phyloP scores from a whole-genome alignment of 805 yeast species.

The Torulaspora quercuum region DNA sequence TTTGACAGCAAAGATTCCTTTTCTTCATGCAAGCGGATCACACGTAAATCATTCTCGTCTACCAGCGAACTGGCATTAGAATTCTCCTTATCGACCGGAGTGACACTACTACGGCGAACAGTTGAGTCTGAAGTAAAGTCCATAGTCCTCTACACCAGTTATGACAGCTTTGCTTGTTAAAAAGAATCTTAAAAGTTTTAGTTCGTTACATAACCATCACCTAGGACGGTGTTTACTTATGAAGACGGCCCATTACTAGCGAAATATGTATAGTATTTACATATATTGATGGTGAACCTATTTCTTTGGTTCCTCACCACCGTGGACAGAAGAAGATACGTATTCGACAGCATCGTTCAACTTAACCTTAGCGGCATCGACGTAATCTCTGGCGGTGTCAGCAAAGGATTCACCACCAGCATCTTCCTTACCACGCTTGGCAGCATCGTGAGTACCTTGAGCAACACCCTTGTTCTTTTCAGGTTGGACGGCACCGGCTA shows the following conservation, averaged over 20 bases:
- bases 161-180: no score
- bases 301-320: conserved; percentile 42
- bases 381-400: conserved; percentile 57
- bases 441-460: conserved; percentile 66
- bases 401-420: conserved; percentile 45
- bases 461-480: conserved; percentile 62
- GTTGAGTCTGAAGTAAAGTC: conserved; percentile 29
- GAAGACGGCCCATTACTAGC: no score
- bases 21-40: conserved; percentile 21
- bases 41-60: conserved; percentile 17
- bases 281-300: conserved; percentile 18
- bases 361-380: conserved; percentile 53
- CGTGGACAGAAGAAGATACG: conserved; percentile 50
- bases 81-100: conserved; percentile 3
- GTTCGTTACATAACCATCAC: conserved; percentile 3
- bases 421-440: conserved; percentile 53
- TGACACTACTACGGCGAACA: conserved; percentile 5
- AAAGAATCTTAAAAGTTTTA: conserved; percentile 1
- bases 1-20: conserved; percentile 20
- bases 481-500: conserved; percentile 58
- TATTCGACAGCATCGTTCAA: conserved; percentile 44
- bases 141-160: conserved; percentile 13
- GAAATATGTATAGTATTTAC: no score
- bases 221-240: no score
- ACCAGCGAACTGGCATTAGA: conserved; percentile 3